These are phyloP conservation scores for Penicillium canariense DNA, from an alignment of 495 filamentous ascomycete species.

Conservation along the genomic window DNA sequence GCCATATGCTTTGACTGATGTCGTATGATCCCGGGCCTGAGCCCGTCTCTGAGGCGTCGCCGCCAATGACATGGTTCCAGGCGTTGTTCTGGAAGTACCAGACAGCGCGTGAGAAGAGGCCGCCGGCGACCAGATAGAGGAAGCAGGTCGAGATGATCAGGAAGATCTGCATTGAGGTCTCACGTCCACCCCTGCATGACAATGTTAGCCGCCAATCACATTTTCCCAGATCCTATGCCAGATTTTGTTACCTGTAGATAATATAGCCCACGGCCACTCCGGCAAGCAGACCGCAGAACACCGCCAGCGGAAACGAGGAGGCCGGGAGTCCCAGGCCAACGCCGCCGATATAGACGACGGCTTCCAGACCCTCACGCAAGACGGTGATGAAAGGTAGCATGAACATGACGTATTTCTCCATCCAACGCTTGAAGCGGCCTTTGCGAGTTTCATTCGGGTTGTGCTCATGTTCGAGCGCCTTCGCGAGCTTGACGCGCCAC, in stretches of 20 bases:
- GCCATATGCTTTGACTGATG: conserved; percentile 82
- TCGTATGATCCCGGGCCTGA: conserved; percentile 84
- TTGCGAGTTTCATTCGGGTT: conserved; percentile 21
- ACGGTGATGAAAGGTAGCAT: conserved; percentile 78
- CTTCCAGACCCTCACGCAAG: conserved; percentile 80
- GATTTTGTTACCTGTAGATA: conserved; percentile 72
- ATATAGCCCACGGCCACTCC: conserved; percentile 64
- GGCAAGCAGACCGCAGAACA: conserved; percentile 63
- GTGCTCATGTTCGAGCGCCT: conserved; percentile 56
- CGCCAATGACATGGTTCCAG: conserved; percentile 67
- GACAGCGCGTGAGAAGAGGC: conserved; percentile 72
- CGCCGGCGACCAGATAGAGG: conserved; percentile 82
- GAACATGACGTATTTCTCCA: conserved; percentile 80
- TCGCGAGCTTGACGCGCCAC: conserved; percentile 76
- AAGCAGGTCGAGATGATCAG: conserved; percentile 78
- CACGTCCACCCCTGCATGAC: conserved; percentile 53
- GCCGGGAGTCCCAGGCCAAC: conserved; percentile 75
- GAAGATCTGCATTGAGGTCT: conserved; percentile 71
- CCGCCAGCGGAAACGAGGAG: conserved; percentile 68
- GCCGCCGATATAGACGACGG: conserved; percentile 77
- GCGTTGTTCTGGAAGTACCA: conserved; percentile 66
- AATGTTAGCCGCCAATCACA: not conserved
- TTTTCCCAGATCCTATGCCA: not conserved
- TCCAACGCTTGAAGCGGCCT: conserved; percentile 57
- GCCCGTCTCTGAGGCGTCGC: conserved; percentile 72